A percentile compares a stretch with the other conserved stretches of the same genome.
Conservation (phyloP, 176 grass and related monocot genomes). For the Panicum miliaceum region DNA sequence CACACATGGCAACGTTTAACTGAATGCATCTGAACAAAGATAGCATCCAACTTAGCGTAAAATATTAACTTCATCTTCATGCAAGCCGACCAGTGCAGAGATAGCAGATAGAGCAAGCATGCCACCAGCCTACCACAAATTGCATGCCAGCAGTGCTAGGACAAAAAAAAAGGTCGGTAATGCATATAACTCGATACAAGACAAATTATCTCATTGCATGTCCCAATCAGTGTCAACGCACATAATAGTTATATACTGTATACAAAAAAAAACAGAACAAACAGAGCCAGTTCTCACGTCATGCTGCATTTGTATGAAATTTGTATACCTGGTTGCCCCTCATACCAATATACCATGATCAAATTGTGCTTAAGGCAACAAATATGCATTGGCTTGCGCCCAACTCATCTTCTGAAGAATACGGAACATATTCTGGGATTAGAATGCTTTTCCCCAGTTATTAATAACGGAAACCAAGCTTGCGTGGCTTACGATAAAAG, state of each 20-base stretch:
- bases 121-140: background rate
- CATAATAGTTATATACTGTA: background rate
- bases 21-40: background rate
- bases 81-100: background rate
- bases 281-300: background rate
- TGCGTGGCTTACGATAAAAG: background rate
- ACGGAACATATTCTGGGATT: background rate
- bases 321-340: background rate
- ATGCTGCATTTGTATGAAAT: background rate
- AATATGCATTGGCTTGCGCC: background rate
- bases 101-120: background rate
- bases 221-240: background rate
- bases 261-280: background rate
- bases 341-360: background rate
- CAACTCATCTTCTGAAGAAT: background rate
- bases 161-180: background rate
- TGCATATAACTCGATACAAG: background rate
- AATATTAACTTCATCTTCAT: background rate
- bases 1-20: background rate
- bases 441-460: background rate
- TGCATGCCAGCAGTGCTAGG: background rate
- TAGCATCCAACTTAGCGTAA: background rate
- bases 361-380: background rate
- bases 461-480: background rate
- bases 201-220: background rate